Conservation (phyloP, 306 rosid genomes). For the Echinosophora koreensis region DNA sequence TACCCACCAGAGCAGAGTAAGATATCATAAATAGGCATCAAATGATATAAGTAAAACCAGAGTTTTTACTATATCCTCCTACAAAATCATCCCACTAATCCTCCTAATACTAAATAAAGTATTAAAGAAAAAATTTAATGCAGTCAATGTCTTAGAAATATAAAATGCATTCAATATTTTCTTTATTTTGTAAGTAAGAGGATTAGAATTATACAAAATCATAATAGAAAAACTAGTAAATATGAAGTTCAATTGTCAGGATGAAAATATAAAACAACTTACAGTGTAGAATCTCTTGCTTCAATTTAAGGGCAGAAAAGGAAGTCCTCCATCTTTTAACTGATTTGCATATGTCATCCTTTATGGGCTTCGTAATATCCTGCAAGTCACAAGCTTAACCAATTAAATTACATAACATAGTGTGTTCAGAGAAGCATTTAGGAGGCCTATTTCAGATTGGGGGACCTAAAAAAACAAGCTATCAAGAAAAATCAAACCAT, state of each 20-base stretch:
- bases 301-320: conserved; percentile 92
- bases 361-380: conserved; percentile 93
- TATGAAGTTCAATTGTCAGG: conserved; percentile 11
- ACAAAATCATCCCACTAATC: no score
- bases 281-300: conserved; percentile 94
- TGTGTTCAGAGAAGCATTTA: conserved; percentile 18
- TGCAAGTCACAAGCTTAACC: conserved; percentile 49
- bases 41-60: conserved; percentile 6
- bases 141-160: no score
- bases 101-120: no score
- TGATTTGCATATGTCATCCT: conserved; percentile 77
- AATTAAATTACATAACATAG: neutral
- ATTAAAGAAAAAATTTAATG: no score
- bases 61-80: neutral
- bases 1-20: conserved; percentile 3
- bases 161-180: no score
- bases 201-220: no score
- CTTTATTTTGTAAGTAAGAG: no score
- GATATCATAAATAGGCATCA: conserved; percentile 17
- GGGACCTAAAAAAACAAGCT: neutral
- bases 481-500: neutral
- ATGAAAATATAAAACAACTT: conserved; percentile 55
- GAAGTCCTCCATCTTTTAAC: conserved; percentile 86
- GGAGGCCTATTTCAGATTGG: conserved; percentile 32
- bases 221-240: neutral